A percentile compares a stretch with the other conserved stretches of the same genome.
These are phyloP conservation scores for Fermentozyma sake DNA, from an alignment of 1,139 yeast genomes.

Conservation along the genomic window DNA sequence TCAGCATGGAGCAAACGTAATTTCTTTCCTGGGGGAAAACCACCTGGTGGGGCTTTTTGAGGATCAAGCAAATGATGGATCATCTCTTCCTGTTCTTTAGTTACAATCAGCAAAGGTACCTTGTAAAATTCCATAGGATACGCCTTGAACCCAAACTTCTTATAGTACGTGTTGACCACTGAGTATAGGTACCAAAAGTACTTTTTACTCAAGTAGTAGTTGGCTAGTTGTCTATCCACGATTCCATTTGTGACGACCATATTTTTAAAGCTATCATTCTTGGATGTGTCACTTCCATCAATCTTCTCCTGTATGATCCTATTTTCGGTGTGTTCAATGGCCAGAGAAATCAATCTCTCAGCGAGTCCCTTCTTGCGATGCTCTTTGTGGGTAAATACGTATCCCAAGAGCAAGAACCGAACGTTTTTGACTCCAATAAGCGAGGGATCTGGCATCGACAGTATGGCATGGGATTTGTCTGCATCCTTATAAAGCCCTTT, in stretches of 20 bases:
- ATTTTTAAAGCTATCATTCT: slow-evolving; percentile 25
- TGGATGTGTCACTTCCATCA: slow-evolving; percentile 16
- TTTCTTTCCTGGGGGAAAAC: slow-evolving; percentile 30
- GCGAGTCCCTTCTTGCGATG: slow-evolving; percentile 36
- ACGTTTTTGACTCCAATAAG: slow-evolving; percentile 30
- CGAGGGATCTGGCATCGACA: slow-evolving; percentile 31
- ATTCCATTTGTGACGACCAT: slow-evolving; percentile 28
- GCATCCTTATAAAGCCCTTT: slow-evolving; percentile 32
- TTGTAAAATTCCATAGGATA: slow-evolving; percentile 34
- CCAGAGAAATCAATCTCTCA: slow-evolving; percentile 20
- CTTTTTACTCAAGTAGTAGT: slow-evolving; percentile 32
- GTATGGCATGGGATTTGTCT: slow-evolving; percentile 22
- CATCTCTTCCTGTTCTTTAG: slow-evolving; percentile 16
- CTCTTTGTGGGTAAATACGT: slow-evolving; percentile 29
- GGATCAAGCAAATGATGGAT: slow-evolving; percentile 19
- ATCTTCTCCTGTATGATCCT: slow-evolving; percentile 24
- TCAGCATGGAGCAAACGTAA: slow-evolving; percentile 24
- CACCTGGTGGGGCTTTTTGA: no score
- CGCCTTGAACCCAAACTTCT: slow-evolving; percentile 35
- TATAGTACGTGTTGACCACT: slow-evolving; percentile 29
- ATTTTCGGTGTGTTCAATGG: slow-evolving; percentile 30
- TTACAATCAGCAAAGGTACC: slow-evolving; percentile 22
- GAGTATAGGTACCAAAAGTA: slow-evolving; percentile 37
- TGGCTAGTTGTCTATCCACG: slow-evolving; percentile 30
- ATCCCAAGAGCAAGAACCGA: slow-evolving; percentile 24